These are phyloP conservation scores for Hanseniaspora uvarum DNA, from an alignment of 1,139 yeast species.

Conservation along the genomic window DNA sequence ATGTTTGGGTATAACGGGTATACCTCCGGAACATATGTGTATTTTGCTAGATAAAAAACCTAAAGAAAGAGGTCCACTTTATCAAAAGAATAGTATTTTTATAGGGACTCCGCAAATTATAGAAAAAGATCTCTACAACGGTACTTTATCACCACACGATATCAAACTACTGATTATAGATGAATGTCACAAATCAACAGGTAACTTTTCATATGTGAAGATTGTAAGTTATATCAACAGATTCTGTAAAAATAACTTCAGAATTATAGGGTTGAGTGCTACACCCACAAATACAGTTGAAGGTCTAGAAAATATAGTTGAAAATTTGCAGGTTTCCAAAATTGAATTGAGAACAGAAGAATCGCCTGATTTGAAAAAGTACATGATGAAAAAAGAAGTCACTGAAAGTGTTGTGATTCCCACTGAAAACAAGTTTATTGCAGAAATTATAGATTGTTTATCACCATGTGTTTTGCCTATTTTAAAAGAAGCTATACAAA, in stretches of 20 bases:
- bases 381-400: constrained; percentile 62
- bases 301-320: constrained; percentile 76
- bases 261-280: constrained; percentile 83
- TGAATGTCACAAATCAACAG: constrained; percentile 91
- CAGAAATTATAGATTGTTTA: constrained; percentile 42
- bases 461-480: constrained; percentile 56
- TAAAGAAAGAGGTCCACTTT: constrained; percentile 57
- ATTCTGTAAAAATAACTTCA: constrained; percentile 48
- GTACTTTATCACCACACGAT: constrained; percentile 63
- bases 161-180: constrained; percentile 74
- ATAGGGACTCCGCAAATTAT: constrained; percentile 96
- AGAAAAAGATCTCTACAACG: constrained; percentile 73
- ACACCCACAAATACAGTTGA: constrained; percentile 87
- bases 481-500: constrained; percentile 51
- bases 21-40: constrained; percentile 66
- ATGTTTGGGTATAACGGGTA: constrained; percentile 78
- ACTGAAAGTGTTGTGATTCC: constrained; percentile 46
- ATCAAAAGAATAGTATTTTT: constrained; percentile 69
- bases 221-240: constrained; percentile 59
- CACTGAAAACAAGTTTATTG: constrained; percentile 41
- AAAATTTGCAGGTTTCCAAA: constrained; percentile 59
- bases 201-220: constrained; percentile 78
- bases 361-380: constrained; percentile 66
- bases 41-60: constrained; percentile 65
- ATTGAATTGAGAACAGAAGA: constrained; percentile 82